These are phyloP conservation scores for Aspergillus avenaceus DNA, from an alignment of 495 filamentous ascomycete genomes.

Conservation along the genomic window DNA sequence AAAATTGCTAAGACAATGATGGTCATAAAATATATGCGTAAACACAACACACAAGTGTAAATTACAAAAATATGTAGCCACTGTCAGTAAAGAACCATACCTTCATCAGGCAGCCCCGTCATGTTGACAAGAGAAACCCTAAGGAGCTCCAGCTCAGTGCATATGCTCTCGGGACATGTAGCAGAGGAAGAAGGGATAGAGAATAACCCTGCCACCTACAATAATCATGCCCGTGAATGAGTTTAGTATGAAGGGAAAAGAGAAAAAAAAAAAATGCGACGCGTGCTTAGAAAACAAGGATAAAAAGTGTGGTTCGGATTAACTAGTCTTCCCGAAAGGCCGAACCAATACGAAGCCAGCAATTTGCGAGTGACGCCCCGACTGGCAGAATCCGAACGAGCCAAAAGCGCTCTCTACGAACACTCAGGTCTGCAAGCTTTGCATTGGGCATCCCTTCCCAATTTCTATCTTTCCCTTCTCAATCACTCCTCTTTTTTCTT, in stretches of 20 bases:
- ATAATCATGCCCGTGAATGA: slow-evolving; percentile 74
- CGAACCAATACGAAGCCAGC: slow-evolving; percentile 33
- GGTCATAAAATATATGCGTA: too few species aligned
- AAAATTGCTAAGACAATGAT: too few species aligned
- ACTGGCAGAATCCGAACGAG: slow-evolving; percentile 25
- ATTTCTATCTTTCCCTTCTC: slow-evolving; percentile 7
- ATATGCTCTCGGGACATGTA: slow-evolving; percentile 57
- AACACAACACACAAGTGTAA: background rate
- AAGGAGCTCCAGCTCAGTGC: slow-evolving; percentile 67
- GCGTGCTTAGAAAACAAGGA: slow-evolving; percentile 10
- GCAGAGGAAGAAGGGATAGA: slow-evolving; percentile 55
- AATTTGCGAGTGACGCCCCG: slow-evolving; percentile 32
- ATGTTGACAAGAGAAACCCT: slow-evolving; percentile 30
- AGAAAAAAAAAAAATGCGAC: slow-evolving; percentile 37
- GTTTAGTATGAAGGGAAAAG: slow-evolving; percentile 47
- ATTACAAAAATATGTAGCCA: slow-evolving; percentile 12
- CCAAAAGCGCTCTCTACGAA: slow-evolving; percentile 34
- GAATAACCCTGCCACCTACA: slow-evolving; percentile 65
- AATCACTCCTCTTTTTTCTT: slow-evolving; percentile 26
- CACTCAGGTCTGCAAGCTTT: slow-evolving; percentile 21
- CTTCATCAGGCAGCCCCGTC: slow-evolving; percentile 14
- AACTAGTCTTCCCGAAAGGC: slow-evolving; percentile 28
- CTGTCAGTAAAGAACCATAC: slow-evolving; percentile 25
- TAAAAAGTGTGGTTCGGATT: slow-evolving; percentile 19
- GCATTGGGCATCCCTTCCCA: slow-evolving; percentile 3